phyloP scores from a whole-genome alignment of 2,329 filamentous ascomycete species.

The Fusarium redolens region DNA sequence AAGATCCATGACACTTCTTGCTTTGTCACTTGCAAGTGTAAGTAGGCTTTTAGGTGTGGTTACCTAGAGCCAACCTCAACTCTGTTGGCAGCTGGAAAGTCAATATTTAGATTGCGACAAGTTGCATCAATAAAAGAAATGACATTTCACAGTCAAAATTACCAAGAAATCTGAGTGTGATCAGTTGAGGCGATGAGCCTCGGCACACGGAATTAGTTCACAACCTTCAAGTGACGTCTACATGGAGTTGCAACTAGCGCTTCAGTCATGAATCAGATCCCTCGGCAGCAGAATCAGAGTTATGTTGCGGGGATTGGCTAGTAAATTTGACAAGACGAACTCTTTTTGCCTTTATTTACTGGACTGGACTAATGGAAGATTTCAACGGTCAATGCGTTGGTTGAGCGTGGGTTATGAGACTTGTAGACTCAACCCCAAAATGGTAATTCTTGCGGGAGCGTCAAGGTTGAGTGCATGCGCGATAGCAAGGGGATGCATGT shows the following conservation, averaged over 20 bases:
- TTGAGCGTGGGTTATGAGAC: neutral
- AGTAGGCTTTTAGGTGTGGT: slow-evolving; percentile 13
- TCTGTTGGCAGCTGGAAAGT: neutral
- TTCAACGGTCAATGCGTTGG: slow-evolving; percentile 3
- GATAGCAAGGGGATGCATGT: slow-evolving; percentile 26
- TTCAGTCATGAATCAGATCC: neutral
- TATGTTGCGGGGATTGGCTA: neutral
- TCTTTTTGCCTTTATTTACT: neutral
- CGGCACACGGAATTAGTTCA: slow-evolving; percentile 9
- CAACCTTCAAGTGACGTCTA: slow-evolving; percentile 10
- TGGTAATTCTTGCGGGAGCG: slow-evolving; percentile 37
- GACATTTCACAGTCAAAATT: neutral
- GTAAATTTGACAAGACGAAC: neutral
- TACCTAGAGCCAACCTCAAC: neutral
- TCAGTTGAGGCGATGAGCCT: slow-evolving; percentile 11
- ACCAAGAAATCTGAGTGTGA: neutral
- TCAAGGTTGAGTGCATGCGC: slow-evolving; percentile 7
- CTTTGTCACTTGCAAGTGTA: slow-evolving; percentile 25
- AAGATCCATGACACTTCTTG: slow-evolving; percentile 34
- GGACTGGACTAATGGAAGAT: neutral
- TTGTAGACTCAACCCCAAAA: slow-evolving; percentile 19
- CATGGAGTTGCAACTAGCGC: slow-evolving; percentile 14
- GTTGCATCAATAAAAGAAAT: neutral
- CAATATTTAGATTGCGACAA: neutral
- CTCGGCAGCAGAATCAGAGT: neutral